Conservation (phyloP, 352 stramenopile species). For the Globisporangium camurandrum region DNA sequence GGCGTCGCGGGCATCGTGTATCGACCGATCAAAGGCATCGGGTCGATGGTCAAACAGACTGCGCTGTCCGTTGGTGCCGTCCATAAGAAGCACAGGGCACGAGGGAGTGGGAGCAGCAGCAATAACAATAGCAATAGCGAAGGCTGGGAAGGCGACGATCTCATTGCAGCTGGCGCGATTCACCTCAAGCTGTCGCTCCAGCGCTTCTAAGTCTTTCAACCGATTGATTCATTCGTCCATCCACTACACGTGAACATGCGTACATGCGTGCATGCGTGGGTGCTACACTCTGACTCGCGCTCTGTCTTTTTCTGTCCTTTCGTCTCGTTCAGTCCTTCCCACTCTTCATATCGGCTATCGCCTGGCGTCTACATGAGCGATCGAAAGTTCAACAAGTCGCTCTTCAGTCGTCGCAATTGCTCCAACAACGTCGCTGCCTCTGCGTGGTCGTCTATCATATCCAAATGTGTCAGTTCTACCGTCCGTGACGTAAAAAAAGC, state of each 20-base stretch:
- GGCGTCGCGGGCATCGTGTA: conserved; percentile 69
- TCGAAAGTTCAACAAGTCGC: conserved; percentile 64
- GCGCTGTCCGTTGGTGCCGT: conserved; percentile 57
- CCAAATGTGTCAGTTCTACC: too few relatives aligned
- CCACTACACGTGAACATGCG: too few relatives aligned
- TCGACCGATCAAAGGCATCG: conserved; percentile 60
- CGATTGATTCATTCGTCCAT: too few relatives aligned
- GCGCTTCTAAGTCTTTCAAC: conserved; percentile 38
- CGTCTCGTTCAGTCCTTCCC: neutral
- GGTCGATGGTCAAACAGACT: conserved; percentile 73
- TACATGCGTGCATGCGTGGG: neutral
- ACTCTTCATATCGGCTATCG: conserved; percentile 2
- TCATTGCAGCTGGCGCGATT: conserved; percentile 46
- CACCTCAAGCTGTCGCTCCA: conserved; percentile 63
- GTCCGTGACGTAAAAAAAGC: conserved; percentile 9
- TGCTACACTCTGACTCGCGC: neutral
- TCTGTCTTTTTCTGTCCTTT: neutral
- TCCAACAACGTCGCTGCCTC: conserved; percentile 54
- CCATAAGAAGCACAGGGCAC: conserved; percentile 36
- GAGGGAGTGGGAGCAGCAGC: too few relatives aligned
- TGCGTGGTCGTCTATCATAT: conserved; percentile 55
- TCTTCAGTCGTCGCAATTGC: conserved; percentile 67
- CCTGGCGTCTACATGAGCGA: conserved; percentile 41
- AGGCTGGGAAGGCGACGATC: conserved; percentile 24
- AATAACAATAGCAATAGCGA: neutral